phyloP scores from a whole-genome alignment of 2,329 filamentous ascomycete species.

The Dactylella cylindrospora region DNA sequence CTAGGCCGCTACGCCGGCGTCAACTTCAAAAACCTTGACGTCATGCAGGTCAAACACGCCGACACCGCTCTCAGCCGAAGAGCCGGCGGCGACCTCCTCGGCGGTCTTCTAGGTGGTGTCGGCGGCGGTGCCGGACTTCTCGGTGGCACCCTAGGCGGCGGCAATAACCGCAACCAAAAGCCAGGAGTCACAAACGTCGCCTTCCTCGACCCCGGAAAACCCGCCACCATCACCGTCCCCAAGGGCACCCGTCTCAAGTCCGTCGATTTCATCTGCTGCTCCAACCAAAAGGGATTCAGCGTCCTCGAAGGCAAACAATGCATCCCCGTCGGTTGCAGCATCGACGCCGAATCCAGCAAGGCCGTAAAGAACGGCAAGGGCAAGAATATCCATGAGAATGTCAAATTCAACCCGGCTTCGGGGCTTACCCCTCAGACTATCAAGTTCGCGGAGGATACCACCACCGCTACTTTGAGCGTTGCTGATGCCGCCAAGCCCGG shows the following conservation, averaged over 20 bases:
- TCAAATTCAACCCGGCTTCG: not conserved
- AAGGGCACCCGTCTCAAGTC: constrained; percentile 21
- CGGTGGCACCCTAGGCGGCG: not conserved
- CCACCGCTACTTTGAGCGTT: not conserved
- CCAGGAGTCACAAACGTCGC: too few species aligned
- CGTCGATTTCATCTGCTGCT: constrained; percentile 33
- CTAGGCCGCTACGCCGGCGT: constrained; percentile 19
- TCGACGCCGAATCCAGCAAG: not conserved
- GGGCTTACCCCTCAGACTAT: not conserved
- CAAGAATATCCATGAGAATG: too few species aligned
- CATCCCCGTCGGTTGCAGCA: constrained; percentile 14
- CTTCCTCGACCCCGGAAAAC: too few species aligned
- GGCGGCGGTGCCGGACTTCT: too few species aligned
- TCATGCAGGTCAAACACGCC: constrained; percentile 3
- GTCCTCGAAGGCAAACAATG: constrained; percentile 26
- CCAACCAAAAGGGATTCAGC: constrained; percentile 16
- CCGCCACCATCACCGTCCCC: constrained; percentile 6
- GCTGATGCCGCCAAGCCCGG: too few species aligned
- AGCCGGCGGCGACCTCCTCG: not conserved
- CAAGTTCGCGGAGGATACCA: not conserved
- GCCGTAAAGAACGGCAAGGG: not conserved
- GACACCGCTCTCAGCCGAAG: not conserved
- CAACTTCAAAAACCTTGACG: constrained; percentile 23
- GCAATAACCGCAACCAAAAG: constrained; percentile 19
- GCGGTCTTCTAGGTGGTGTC: too few species aligned